phyloP scores from a whole-genome alignment of 495 filamentous ascomycete species.

The Lasiosphaeria ovina region DNA sequence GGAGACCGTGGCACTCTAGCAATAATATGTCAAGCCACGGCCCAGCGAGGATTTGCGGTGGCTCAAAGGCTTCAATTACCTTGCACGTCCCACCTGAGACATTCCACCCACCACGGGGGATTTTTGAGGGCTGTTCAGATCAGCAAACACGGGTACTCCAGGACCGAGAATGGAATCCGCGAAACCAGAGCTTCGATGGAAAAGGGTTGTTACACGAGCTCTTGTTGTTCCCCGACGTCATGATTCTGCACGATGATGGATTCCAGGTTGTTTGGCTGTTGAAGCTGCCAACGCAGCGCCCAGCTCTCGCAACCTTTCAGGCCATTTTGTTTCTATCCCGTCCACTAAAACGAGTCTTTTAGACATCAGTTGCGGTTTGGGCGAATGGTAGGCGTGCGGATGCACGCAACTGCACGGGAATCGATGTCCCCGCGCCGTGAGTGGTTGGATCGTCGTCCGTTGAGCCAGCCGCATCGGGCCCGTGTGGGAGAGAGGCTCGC shows the following conservation, averaged over 20 bases:
- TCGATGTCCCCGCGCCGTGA: not conserved
- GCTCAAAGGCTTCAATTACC: no score
- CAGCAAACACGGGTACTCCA: no score
- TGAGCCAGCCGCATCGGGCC: constrained; percentile 2
- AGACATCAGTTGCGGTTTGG: not conserved
- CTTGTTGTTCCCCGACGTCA: no score
- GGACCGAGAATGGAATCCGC: no score
- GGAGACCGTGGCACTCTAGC: no score
- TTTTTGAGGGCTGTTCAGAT: no score
- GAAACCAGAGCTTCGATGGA: no score
- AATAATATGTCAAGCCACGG: no score
- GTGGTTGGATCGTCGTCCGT: not conserved
- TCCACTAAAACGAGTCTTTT: not conserved
- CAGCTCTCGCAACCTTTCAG: not conserved
- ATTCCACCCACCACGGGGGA: no score
- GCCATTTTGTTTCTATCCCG: not conserved
- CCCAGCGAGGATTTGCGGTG: no score
- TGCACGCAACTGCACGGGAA: not conserved
- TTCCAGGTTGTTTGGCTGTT: constrained; percentile 2
- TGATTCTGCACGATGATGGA: not conserved
- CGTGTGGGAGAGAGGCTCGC: not conserved
- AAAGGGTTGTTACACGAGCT: no score
- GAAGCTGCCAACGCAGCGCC: constrained; percentile 5
- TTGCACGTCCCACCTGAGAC: no score
- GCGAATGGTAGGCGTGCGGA: not conserved